Conservation (phyloP, 805 yeast species). For the Candida ipomoeae region DNA sequence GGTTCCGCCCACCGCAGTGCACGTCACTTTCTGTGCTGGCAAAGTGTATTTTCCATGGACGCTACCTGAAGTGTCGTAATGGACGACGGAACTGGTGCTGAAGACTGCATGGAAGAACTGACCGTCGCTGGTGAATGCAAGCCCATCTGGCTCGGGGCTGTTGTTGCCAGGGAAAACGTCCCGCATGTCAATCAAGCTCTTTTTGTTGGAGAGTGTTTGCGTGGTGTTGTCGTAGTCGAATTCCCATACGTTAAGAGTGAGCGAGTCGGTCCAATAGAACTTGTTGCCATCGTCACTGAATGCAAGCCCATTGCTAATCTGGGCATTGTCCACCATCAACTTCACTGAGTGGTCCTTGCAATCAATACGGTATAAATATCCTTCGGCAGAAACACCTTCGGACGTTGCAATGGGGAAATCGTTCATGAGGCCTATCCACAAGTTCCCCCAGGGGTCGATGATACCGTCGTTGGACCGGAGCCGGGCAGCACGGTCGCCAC, state of each 20-base stretch:
- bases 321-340: constrained; percentile 28
- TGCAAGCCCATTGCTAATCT: constrained; percentile 66
- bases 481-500: constrained; percentile 18
- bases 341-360: constrained; percentile 29
- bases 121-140: constrained; percentile 52
- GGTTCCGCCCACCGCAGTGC: constrained; percentile 59
- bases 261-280: constrained; percentile 41
- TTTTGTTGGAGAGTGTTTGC: constrained; percentile 27
- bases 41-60: constrained; percentile 48
- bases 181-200: constrained; percentile 20
- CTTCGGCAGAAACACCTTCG: constrained; percentile 43
- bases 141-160: constrained; percentile 75
- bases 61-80: constrained; percentile 47
- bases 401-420: constrained; percentile 36
- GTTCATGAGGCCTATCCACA: constrained; percentile 80
- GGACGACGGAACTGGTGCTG: constrained; percentile 54
- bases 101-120: constrained; percentile 65
- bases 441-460: constrained; percentile 69
- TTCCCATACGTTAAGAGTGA: constrained; percentile 31
- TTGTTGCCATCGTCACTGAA: constrained; percentile 27
- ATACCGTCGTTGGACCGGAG: constrained; percentile 74
- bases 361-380: constrained; percentile 40
- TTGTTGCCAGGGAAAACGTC: constrained; percentile 18
- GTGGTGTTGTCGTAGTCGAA: constrained; percentile 34
- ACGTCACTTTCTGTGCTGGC: constrained; percentile 61